Evolutionary conservation across 2,329 filamentous ascomycete species (phyloP).

Genomic region (Elsinoe perseae): DNA sequence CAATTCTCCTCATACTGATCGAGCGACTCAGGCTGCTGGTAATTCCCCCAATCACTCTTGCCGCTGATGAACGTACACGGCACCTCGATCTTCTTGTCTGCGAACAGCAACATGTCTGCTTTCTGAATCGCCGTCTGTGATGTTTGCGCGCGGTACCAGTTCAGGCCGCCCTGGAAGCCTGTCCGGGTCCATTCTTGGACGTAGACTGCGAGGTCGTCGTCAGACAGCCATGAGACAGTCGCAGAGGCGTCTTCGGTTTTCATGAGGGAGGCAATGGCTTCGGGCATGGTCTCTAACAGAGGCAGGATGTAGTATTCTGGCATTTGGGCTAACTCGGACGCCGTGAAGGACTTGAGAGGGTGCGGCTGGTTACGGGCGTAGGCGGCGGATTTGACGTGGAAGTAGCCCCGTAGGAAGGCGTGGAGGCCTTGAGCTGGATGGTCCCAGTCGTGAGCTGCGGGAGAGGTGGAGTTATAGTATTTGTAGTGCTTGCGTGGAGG

Average conservation of each 20-base stretch:
- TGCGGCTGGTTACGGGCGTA: conserved; percentile 45
- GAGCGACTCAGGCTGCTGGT: conserved; percentile 57
- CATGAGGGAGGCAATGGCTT: conserved; percentile 51
- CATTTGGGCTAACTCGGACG: conserved; percentile 50
- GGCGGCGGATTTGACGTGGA: conserved; percentile 59
- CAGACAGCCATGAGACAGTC: conserved; percentile 48
- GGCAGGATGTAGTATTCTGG: conserved; percentile 64
- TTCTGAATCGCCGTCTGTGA: conserved; percentile 34
- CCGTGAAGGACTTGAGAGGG: conserved; percentile 49
- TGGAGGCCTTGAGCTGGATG: conserved; percentile 46
- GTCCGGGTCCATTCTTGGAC: conserved; percentile 53
- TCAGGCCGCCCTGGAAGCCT: conserved; percentile 58
- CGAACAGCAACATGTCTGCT: conserved; percentile 51
- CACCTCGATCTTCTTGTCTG: conserved; percentile 53
- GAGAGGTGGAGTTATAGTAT: conserved; percentile 52
- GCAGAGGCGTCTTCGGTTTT: conserved; percentile 40
- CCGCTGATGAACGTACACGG: conserved; percentile 57
- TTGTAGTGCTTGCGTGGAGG: conserved; percentile 63
- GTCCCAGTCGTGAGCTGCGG: conserved; percentile 43
- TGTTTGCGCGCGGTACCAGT: conserved; percentile 59
- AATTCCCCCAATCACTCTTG: conserved; percentile 58
- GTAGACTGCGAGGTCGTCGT: conserved; percentile 53
- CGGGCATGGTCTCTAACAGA: conserved; percentile 50
- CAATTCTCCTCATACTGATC: conserved; percentile 49
- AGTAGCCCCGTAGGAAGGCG: conserved; percentile 58